Base-by-base conservation (phyloP, 805 yeast genomes). In the Pichia cabralensis region DNA sequence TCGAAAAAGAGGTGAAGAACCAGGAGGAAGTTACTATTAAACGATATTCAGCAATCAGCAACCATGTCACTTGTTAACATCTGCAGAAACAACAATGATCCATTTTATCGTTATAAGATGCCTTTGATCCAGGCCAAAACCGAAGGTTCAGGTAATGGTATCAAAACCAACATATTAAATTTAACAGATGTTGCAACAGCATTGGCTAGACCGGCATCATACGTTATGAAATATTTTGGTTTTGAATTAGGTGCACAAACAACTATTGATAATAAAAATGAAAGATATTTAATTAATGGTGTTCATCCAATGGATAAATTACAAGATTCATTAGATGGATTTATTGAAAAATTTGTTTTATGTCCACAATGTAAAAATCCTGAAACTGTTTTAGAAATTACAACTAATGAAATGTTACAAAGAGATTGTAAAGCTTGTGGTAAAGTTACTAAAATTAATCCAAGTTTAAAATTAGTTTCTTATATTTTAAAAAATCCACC, bases 401-500 rank as follows among this genome's bases (percentile, higher is more conserved):
- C 78, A 50, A 80, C 77, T 48, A 79, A 74, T 45, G 92, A 79
- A 28, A 67, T 67, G 46, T 65, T 92, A 55, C 79, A 77, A 48
- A 78, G 86, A 62, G 96, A 92, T 61, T 92, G 98, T 70, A 92
- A 92, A 60, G 98, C 98, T 16, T 92, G 98, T 70, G 98, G 98
- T 64, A 76, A 79, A 58, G 73, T 89, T 56, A 75, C 95, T 17
- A 68, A 67, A 35, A 75, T 88, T 49, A 95, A 88, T 51, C 77
- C 83, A 42, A 73, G 92, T 57, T 92, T 81, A 58, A 88, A 83
- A 64, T 69, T 89, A 45, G 73, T 85, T n/a, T 67, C 94, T 3
- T 89, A 73, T 58, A 88, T 89, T 48, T 62, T 81, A 55, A 89
- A 89, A 67, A 86, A 89, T 61, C 96, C 96, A 27, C 73, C 69